Evolutionary conservation across 2,329 filamentous ascomycete species (phyloP).

Genomic region (Arthrobotrys sinensis): DNA sequence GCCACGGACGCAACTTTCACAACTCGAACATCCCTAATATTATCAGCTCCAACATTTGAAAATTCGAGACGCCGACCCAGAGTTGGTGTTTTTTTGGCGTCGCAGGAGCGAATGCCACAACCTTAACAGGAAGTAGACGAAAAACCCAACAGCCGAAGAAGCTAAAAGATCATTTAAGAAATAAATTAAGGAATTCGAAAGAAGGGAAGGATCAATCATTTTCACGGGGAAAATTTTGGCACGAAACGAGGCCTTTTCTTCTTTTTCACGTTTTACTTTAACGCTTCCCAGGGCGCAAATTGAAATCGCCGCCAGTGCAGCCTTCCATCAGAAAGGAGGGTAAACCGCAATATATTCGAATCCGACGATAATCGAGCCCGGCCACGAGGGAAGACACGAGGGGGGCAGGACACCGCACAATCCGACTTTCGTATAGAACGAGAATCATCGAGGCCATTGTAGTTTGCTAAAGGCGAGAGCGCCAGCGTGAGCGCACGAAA

Average conservation of each 20-base stretch:
- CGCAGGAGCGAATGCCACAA: conserved; percentile 41
- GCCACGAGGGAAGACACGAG: conserved; percentile 27
- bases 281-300: conserved; percentile 26
- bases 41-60: conserved; percentile 13
- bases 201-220: conserved; percentile 21
- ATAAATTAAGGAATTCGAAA: conserved; percentile 43
- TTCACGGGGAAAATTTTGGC: conserved; percentile 13
- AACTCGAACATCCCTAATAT: conserved; percentile 22
- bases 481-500: conserved; percentile 29
- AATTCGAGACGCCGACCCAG: conserved; percentile 2
- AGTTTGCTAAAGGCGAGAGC: conserved; percentile 20
- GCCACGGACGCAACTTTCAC: conserved; percentile 5
- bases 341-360: conserved; percentile 29
- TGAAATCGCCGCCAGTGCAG: conserved; percentile 11
- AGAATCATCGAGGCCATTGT: conserved; percentile 33
- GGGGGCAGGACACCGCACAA: conserved; percentile 11
- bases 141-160: conserved; percentile 41
- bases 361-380: conserved; percentile 26
- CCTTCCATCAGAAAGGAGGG: conserved; percentile 22
- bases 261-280: conserved; percentile 37
- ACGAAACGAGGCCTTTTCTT: conserved; percentile 40
- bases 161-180: conserved; percentile 24
- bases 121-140: conserved; percentile 37
- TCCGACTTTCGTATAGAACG: conserved; percentile 25
- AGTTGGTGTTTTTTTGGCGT: conserved; percentile 24